Conservation (phyloP, 2,329 filamentous ascomycete species). For the Rhinocladiella similis region DNA sequence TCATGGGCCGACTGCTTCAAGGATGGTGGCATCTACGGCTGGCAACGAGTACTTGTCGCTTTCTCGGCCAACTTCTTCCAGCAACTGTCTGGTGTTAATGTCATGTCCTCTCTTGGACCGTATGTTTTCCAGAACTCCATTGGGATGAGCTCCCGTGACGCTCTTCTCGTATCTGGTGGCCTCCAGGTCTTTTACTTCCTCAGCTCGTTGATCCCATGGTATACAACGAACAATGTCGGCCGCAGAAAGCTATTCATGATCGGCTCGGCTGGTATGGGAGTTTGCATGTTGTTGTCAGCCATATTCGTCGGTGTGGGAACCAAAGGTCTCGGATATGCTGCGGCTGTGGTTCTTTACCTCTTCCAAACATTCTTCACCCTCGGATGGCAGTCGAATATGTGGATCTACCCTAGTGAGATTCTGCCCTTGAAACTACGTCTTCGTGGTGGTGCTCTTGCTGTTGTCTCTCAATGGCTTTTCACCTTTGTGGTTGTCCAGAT, state of each 20-base stretch:
- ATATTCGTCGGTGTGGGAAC: constrained; percentile 36
- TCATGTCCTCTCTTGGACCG: constrained; percentile 35
- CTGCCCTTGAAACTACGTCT: constrained; percentile 50
- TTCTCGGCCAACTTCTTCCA: constrained; percentile 38
- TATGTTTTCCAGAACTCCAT: constrained; percentile 46
- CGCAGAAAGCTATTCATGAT: constrained; percentile 19
- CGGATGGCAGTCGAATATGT: constrained; percentile 36
- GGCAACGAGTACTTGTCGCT: constrained; percentile 53
- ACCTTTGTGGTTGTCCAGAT: constrained; percentile 69
- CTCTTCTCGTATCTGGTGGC: constrained; percentile 52
- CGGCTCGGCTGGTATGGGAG: constrained; percentile 10
- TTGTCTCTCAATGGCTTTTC: constrained; percentile 56
- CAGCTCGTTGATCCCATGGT: constrained; percentile 53
- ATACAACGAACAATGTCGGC: constrained; percentile 34
- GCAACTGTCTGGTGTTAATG: constrained; percentile 49
- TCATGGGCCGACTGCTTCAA: constrained; percentile 36
- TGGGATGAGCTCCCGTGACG: constrained; percentile 40
- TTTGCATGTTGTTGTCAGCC: constrained; percentile 63
- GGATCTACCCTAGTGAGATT: constrained; percentile 45
- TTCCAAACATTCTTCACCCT: constrained; percentile 63
- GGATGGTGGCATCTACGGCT: constrained; percentile 29
- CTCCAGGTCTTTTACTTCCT: constrained; percentile 58
- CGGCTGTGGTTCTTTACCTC: constrained; percentile 58
- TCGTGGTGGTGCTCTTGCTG: constrained; percentile 43
- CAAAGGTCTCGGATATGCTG: constrained; percentile 42